Evolutionary conservation across 768 basidiomycete species (phyloP).

Genomic region (Boletus rubescentipes): DNA sequence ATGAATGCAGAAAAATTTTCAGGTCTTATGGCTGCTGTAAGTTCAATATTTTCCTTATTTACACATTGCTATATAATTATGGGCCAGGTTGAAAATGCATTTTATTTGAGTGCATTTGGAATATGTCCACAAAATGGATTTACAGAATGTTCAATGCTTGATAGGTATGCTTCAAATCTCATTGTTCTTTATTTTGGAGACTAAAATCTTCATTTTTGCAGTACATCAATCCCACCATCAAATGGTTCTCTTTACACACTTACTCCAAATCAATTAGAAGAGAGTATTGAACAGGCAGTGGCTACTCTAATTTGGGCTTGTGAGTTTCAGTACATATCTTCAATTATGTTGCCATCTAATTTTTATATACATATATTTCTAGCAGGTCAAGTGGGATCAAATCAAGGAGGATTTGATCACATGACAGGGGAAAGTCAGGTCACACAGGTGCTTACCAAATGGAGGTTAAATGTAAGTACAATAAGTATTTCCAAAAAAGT

Average conservation of each 20-base stretch:
- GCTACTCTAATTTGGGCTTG: constrained; percentile 13
- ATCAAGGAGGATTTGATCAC: constrained; percentile 8
- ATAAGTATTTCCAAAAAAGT: neutral
- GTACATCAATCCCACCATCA: neutral
- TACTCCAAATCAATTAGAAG: neutral
- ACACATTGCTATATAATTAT: no score
- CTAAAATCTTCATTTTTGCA: neutral
- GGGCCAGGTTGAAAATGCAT: no score
- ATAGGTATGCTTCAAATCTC: no score
- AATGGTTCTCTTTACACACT: neutral
- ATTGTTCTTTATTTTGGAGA: neutral
- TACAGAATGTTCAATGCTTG: neutral
- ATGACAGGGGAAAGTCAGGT: neutral
- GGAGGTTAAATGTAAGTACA: constrained; percentile 15
- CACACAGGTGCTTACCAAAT: constrained; percentile 2
- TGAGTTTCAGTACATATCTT: neutral
- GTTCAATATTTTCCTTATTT: neutral
- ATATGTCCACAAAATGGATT: constrained; percentile 1
- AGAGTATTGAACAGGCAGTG: neutral
- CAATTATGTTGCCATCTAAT: neutral
- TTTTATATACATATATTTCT: no score
- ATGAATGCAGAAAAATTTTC: no score
- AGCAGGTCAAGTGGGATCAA: constrained; percentile 11
- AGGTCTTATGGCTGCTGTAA: neutral
- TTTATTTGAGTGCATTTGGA: neutral